Base-by-base conservation (phyloP, 1,139 yeast genomes). In the Kurtzmaniella quercitrusa region DNA sequence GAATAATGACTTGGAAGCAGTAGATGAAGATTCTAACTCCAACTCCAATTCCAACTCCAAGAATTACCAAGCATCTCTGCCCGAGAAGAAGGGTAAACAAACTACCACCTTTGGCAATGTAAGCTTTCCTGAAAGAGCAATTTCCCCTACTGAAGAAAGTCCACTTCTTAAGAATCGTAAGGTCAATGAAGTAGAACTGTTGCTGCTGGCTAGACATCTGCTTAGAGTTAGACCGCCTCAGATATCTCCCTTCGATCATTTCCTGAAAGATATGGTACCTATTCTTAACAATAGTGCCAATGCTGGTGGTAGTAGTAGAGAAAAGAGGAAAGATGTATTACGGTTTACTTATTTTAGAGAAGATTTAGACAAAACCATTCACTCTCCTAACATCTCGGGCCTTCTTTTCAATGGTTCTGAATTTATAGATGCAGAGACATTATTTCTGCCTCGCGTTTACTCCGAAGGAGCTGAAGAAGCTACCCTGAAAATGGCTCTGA, bases 311-410 rank as follows among this genome's bases (percentile, higher is more conserved):
- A 11, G n/a, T n/a, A 64, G 59, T 38, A 62, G 12, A 10, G 38
- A 36, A 19, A 36, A 36, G 38, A 36, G 19, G n/a, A 36, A 19
- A n/a, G 38, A 58, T 16, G 46, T 59, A n/a, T 68, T 69, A 47
- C 54, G 98, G 48, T 93, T 87, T 66, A 89, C 98, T 0, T 93
- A 91, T 58, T 93, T 93, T 62, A 73, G 98, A 51, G 96, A 91
- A 52, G 96, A 90, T 56, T 66, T 93, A 52, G 87, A 85, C 16
- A 81, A 89, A 14, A 93, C 98, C 0, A 81, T 93, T 14, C 98
- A 93, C 62, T 81, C 97, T 0, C 93, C 96, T 1, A 83, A 86
- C 3, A 81, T 93, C 31, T 83, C 95, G 12, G 98, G 97, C 0
- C 68, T 91, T 29, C 60, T 89, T 36, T 46, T 48, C 18, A 43